These are phyloP conservation scores for Saccharum officinarum DNA, from an alignment of 176 grass and related monocot species.

Conservation along the genomic window DNA sequence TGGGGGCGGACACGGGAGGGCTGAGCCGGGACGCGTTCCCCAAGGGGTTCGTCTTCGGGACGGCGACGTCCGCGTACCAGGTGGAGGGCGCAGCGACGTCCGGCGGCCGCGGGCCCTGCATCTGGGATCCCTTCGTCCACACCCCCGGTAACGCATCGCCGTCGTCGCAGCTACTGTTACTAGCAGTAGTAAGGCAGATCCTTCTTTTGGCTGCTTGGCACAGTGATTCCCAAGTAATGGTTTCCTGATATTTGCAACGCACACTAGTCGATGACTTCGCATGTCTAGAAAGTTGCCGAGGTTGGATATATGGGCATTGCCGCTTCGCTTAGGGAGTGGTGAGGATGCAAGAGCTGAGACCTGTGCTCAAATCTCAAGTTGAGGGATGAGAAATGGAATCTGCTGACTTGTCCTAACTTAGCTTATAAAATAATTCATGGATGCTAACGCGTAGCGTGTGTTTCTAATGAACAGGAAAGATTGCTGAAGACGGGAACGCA, in stretches of 20 bases:
- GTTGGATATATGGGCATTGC: neutral
- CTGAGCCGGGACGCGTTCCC: slow-evolving; percentile 49
- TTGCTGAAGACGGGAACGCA: slow-evolving; percentile 42
- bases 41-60: slow-evolving; percentile 72
- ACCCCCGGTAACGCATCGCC: slow-evolving; percentile 40
- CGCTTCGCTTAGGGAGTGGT: neutral
- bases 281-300: neutral
- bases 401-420: no score
- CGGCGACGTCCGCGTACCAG: slow-evolving; percentile 67
- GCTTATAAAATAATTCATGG: neutral
- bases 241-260: neutral
- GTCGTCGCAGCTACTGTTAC: neutral
- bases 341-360: neutral
- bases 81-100: slow-evolving; percentile 55
- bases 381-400: neutral
- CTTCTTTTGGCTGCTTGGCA: neutral
- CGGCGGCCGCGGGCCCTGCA: slow-evolving; percentile 54
- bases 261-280: neutral
- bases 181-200: neutral
- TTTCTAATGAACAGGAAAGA: slow-evolving; percentile 44
- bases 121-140: slow-evolving; percentile 76
- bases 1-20: slow-evolving; percentile 30
- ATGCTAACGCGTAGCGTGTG: slow-evolving; percentile 5
- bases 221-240: neutral
- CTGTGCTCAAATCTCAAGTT: neutral